Evolutionary conservation across 2,329 filamentous ascomycete genomes (phyloP), one percentile per base, ranked within the genome.

Genomic region (Penicillium oxalicum): DNA sequence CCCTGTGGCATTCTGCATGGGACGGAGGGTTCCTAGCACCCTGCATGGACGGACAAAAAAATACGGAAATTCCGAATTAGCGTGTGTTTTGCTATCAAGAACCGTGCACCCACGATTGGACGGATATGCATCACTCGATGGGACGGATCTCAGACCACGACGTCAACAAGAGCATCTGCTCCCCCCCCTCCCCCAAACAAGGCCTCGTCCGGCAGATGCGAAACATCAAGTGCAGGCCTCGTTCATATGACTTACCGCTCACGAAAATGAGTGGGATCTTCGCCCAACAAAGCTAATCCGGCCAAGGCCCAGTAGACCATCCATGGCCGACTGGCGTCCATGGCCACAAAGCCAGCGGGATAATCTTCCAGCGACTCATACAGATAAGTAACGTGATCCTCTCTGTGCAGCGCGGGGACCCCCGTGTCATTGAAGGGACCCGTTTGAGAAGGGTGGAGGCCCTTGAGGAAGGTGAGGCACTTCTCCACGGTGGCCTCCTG

Each of bases 281-380:
- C 82, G 41, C 88, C 90, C 43, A 98, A 73, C 32, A 91, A 75
- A 26, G 79, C 75, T 55, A 98, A 75, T 2, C 81, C 89, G 32
- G 84, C 81, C 46, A 97, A 75, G 45, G 81, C 87, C 93, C 93
- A 98, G 73, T 96, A 97, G 55, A 95, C 78, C 62, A 95, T 80
- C 93, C 93, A 98, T 8, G 93, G 91, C 47, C 91, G 78, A 64
- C 87, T 91, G 29, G 93, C 86, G 74, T 98, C 93, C 57, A 90
- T 81, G 42, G 77, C 78, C 45, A 85, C 82, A 69, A 86, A 95
- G 3, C 74, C 74, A 6, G 79, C 72, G 0, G 91, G 88, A 52
- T 94, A 81, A 42, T 74, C 75, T 38, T 72, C 72, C 37, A 83
- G 61, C 9, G 72, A 72, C 45, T 74, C 70, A 48, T 75, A 74